Percentiles rank a stretch among this genome's conserved stretches.
phyloP scores from a whole-genome alignment of 2,329 filamentous ascomycete genomes.

The Alternaria postmessia region DNA sequence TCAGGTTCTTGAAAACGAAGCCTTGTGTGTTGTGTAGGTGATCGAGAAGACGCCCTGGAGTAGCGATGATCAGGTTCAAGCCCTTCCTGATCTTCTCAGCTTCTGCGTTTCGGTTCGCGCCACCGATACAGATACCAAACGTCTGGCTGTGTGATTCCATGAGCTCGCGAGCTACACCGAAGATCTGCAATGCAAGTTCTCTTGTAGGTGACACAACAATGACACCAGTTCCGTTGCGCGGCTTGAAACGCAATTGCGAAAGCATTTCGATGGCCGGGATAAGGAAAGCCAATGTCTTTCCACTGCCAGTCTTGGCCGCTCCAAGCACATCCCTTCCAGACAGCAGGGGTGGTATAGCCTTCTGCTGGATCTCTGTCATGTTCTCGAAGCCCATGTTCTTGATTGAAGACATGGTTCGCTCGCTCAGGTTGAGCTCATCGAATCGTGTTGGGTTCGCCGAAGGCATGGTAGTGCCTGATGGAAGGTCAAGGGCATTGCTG shows the following conservation, averaged over 20 bases:
- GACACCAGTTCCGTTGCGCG: slow-evolving; percentile 83
- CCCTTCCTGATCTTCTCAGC: slow-evolving; percentile 94
- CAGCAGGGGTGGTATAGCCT: slow-evolving; percentile 85
- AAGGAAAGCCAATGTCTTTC: slow-evolving; percentile 94
- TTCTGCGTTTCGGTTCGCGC: slow-evolving; percentile 88
- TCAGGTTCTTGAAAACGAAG: slow-evolving; percentile 91
- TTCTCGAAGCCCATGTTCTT: slow-evolving; percentile 90
- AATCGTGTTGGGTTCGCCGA: slow-evolving; percentile 74
- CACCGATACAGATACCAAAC: slow-evolving; percentile 94
- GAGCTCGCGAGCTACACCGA: slow-evolving; percentile 90
- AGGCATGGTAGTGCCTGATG: slow-evolving; percentile 65
- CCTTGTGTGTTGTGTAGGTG: slow-evolving; percentile 91
- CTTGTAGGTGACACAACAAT: slow-evolving; percentile 74
- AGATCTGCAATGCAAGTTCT: slow-evolving; percentile 58
- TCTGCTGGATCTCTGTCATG: slow-evolving; percentile 94
- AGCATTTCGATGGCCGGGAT: slow-evolving; percentile 96
- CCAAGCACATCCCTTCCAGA: slow-evolving; percentile 90
- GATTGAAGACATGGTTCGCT: slow-evolving; percentile 88
- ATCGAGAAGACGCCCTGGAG: slow-evolving; percentile 89
- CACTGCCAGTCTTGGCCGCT: slow-evolving; percentile 93
- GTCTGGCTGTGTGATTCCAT: slow-evolving; percentile 95
- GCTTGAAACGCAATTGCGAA: slow-evolving; percentile 89
- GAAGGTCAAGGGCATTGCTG: slow-evolving; percentile 55
- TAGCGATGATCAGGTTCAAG: slow-evolving; percentile 93
- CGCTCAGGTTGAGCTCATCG: slow-evolving; percentile 81